Conservation (phyloP, 2,329 filamentous ascomycete species). For the Diaporthe vexans region DNA sequence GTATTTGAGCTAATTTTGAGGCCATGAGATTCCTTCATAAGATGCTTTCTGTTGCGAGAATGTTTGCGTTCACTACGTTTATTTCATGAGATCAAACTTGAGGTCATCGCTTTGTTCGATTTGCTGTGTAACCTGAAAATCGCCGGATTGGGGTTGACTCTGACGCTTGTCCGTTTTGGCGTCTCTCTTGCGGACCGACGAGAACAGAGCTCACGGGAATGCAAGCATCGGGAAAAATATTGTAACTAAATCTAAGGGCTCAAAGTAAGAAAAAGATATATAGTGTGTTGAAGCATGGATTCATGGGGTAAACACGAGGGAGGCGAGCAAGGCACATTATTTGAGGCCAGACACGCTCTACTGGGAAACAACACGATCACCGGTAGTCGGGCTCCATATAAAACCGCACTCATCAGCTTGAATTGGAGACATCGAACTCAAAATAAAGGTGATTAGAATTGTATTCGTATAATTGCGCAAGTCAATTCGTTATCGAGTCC, state of each 20-base stretch:
- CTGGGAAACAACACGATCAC: no score
- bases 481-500: no score
- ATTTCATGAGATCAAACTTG: background rate
- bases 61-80: background rate
- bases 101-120: slow-evolving; percentile 15
- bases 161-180: slow-evolving; percentile 19
- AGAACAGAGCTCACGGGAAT: background rate
- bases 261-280: background rate
- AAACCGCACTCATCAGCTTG: no score
- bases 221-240: background rate
- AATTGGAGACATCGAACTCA: no score
- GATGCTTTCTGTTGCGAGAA: background rate
- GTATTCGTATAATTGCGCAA: no score
- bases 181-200: background rate
- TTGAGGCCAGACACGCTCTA: no score
- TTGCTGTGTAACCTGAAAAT: slow-evolving; percentile 9
- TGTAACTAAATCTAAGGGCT: fast-evolving
- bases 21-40: background rate
- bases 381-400: no score
- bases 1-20: background rate
- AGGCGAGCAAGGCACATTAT: background rate
- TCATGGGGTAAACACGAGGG: background rate
- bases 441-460: no score
- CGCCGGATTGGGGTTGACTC: slow-evolving; percentile 24
- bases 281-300: background rate